Base-by-base conservation (phyloP, 139 green algal genomes). In the Coccomyxa sp. region DNA sequence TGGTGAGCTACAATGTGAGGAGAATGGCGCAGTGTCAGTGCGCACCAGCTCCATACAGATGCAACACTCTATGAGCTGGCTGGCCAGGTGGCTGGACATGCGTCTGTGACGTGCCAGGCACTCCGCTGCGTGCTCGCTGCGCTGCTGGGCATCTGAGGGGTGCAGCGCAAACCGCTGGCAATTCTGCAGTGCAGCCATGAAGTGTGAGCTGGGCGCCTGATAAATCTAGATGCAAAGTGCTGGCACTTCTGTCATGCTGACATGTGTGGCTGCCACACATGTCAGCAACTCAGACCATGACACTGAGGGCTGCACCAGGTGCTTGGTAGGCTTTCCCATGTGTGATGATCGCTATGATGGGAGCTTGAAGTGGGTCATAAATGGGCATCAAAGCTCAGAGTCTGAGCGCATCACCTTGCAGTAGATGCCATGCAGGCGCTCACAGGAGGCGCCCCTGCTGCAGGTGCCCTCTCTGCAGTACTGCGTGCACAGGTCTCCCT, bases 1-100 rank as follows among this genome's bases (percentile, higher is more conserved):
- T 29, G 44, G 16, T 58, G 16, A 58, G 12, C 14, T 58, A 58
- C 16, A 29, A 29, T 58, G 44, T 12, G 44, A 58, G 44, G 12
- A 16, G 14, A 58, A 58, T 29, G 14, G 12, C 44, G 16, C 16
- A 12, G 44, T 29, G 14, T 58, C 44, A 58, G n/a, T n/a, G n/a
- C n/a, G n/a, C 55, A 95, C 91, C 34, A 54, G 77, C 78, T 97
- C 93, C 69, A 94, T 69, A 86, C 92, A 97, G 77, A 97, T 95
- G 83, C 84, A 80, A 55, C 92, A 97, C 85, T 94, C 78, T 6
- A 70, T 38, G 6, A 22, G 50, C 29, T 85, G 74, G 38, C 80
- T 88, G 76, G 77, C 78, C 39, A 84, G 33, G 16, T 80, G 74
- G 9, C 86, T 86, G 6, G 77, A 80, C 58, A 92, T 74, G 34